Conservation (phyloP, 495 filamentous ascomycete species). For the Penicillium pancosmium region DNA sequence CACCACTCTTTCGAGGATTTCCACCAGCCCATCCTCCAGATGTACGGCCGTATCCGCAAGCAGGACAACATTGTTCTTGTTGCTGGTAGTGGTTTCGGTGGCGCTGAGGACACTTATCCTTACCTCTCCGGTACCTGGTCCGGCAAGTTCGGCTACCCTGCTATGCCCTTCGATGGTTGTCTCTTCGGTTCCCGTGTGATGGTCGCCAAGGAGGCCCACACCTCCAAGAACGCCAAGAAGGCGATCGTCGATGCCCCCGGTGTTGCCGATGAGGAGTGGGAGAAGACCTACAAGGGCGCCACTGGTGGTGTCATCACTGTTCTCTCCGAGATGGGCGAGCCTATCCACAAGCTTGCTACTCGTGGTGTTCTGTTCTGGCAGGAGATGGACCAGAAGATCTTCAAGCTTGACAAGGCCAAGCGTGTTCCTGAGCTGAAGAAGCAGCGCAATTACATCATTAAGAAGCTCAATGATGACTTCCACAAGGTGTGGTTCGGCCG, state of each 20-base stretch:
- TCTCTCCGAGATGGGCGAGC: constrained; percentile 97
- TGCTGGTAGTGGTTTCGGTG: constrained; percentile 53
- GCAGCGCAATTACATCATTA: constrained; percentile 91
- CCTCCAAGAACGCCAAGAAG: constrained; percentile 89
- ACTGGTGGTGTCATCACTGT: constrained; percentile 97
- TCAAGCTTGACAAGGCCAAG: constrained; percentile 93
- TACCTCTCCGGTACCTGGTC: constrained; percentile 53
- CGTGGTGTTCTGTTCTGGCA: constrained; percentile 94
- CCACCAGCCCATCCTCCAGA: constrained; percentile 48
- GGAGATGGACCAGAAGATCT: constrained; percentile 97
- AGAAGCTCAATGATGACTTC: constrained; percentile 96
- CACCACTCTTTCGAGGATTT: constrained; percentile 58
- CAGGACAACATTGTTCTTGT: constrained; percentile 50
- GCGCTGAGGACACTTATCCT: constrained; percentile 48
- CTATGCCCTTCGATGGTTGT: constrained; percentile 54
- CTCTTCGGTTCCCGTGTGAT: constrained; percentile 54
- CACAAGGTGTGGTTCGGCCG: constrained; percentile 99
- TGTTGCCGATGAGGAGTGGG: constrained; percentile 87
- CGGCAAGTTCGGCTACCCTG: constrained; percentile 36
- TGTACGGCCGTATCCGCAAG: constrained; percentile 47
- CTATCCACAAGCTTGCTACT: constrained; percentile 97
- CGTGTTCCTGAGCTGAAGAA: constrained; percentile 90
- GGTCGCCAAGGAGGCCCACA: constrained; percentile 76
- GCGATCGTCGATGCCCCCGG: constrained; percentile 91
- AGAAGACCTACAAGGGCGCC: constrained; percentile 92